These are phyloP conservation scores for Ophiocordyceps camponoti-saundersi DNA, from an alignment of 2,329 filamentous ascomycete species.

Conservation along the genomic window DNA sequence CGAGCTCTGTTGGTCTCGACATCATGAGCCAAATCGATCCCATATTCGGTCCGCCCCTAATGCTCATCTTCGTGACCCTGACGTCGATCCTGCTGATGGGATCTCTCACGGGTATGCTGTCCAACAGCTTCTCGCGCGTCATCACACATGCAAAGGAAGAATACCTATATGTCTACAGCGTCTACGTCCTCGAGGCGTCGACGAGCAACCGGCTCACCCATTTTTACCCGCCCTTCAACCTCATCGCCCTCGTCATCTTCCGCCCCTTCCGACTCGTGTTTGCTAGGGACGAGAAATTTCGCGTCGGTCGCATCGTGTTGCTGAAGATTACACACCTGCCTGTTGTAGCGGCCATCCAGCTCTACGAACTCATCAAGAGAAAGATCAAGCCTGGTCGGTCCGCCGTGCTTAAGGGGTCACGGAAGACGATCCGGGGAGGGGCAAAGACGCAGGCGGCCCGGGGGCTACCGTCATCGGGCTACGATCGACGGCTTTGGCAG, in stretches of 20 bases:
- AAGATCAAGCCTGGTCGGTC: constrained; percentile 22
- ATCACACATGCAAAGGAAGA: constrained; percentile 53
- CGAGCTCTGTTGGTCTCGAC: constrained; percentile 57
- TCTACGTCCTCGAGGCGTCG: constrained; percentile 48
- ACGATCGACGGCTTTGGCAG: constrained; percentile 4
- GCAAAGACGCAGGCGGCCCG: constrained; percentile 5
- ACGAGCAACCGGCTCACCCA: constrained; percentile 53
- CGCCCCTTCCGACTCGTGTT: constrained; percentile 56
- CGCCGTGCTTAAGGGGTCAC: constrained; percentile 29
- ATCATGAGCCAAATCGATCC: constrained; percentile 43
- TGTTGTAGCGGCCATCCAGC: constrained; percentile 49
- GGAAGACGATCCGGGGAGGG: constrained; percentile 8
- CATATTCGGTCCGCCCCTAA: constrained; percentile 41
- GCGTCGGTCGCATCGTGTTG: constrained; percentile 42
- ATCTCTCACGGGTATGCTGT: constrained; percentile 61
- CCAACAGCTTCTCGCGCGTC: constrained; percentile 53
- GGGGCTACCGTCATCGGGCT: constrained; percentile 4
- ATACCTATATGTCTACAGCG: constrained; percentile 60
- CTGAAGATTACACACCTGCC: constrained; percentile 48
- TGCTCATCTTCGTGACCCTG: constrained; percentile 60
- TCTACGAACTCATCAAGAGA: constrained; percentile 41
- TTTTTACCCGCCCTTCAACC: constrained; percentile 57
- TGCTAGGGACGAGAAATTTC: constrained; percentile 44
- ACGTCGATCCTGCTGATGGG: constrained; percentile 68
- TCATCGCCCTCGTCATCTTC: constrained; percentile 55